Conservation (phyloP, 164 flowering plant genomes). For the Nelumbo lutea region DNA sequence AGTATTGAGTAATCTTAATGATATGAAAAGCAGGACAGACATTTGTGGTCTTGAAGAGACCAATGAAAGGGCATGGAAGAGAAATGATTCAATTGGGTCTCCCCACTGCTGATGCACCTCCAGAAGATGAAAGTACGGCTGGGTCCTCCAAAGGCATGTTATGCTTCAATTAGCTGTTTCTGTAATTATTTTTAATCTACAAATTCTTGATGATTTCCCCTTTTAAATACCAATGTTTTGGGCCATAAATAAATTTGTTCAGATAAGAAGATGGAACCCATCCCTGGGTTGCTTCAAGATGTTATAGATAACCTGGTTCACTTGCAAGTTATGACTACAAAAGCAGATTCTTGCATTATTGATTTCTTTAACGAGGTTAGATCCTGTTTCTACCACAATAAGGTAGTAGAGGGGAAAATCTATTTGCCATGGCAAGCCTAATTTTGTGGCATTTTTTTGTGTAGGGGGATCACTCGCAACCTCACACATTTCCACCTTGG, state of each 20-base stretch:
- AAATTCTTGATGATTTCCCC: too few relatives aligned
- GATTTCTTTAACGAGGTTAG: slow-evolving; percentile 71
- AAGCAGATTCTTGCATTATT: slow-evolving; percentile 73
- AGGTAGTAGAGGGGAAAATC: neutral
- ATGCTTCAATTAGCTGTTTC: too few relatives aligned
- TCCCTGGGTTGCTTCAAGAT: slow-evolving; percentile 65
- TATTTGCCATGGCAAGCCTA: slow-evolving; percentile 2
- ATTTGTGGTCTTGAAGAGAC: slow-evolving; percentile 61
- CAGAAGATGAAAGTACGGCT: slow-evolving; percentile 47
- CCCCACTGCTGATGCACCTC: slow-evolving; percentile 59
- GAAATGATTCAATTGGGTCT: slow-evolving; percentile 81
- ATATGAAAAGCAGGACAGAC: slow-evolving; percentile 57
- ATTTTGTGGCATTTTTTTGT: slow-evolving; percentile 10
- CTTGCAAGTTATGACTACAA: slow-evolving; percentile 40
- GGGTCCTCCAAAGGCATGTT: slow-evolving; percentile 62
- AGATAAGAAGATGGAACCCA: slow-evolving; percentile 63
- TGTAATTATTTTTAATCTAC: too few relatives aligned
- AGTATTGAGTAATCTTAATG: too few relatives aligned
- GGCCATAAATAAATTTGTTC: slow-evolving; percentile 21
- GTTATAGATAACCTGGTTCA: slow-evolving; percentile 50
- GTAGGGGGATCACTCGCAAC: slow-evolving; percentile 91
- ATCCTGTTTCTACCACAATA: neutral
- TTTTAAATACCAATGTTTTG: neutral
- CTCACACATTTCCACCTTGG: slow-evolving; percentile 59
- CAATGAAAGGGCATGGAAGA: slow-evolving; percentile 82